Conservation (phyloP, 1,284 basidiomycete genomes). For the Fomitopsis schrenkii region DNA sequence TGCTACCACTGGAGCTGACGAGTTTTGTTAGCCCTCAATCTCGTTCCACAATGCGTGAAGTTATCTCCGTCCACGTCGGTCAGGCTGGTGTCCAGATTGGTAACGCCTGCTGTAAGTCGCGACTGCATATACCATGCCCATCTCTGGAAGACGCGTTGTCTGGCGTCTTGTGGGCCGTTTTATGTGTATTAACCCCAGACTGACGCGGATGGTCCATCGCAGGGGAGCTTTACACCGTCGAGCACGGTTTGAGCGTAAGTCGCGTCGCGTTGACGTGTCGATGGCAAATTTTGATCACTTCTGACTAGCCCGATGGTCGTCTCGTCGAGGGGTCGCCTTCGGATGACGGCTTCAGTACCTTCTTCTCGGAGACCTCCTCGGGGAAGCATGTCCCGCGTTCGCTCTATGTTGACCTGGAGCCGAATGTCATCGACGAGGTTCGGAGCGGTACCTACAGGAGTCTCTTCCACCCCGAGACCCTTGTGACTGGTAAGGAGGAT, state of each 20-base stretch:
- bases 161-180: conserved; percentile 24
- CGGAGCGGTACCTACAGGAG: conserved; percentile 92
- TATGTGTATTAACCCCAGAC: conserved; percentile 6
- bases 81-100: conserved; percentile 97
- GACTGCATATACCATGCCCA: conserved; percentile 9
- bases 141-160: not conserved
- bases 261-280: conserved; percentile 9
- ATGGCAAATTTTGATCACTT: not conserved
- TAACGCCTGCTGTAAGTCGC: conserved; percentile 86
- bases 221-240: conserved; percentile 89
- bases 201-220: conserved; percentile 31
- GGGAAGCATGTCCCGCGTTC: conserved; percentile 99
- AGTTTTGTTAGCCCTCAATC: not conserved
- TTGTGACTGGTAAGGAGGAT: conserved; percentile 98
- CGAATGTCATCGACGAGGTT: conserved; percentile 97
- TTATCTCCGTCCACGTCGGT: conserved; percentile 93
- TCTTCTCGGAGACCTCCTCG: conserved; percentile 90
- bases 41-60: conserved; percentile 71
- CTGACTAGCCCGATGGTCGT: conserved; percentile 84
- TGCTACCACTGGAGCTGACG: conserved; percentile 1
- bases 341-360: conserved; percentile 97
- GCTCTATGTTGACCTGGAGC: conserved; percentile 96
- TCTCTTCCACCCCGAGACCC: conserved; percentile 99
- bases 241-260: conserved; percentile 94
- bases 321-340: conserved; percentile 74